A percentile compares a stretch with the other conserved stretches of the same genome.
phyloP scores from a whole-genome alignment of 1,139 yeast genomes.

The Blastobotrys elegans region DNA sequence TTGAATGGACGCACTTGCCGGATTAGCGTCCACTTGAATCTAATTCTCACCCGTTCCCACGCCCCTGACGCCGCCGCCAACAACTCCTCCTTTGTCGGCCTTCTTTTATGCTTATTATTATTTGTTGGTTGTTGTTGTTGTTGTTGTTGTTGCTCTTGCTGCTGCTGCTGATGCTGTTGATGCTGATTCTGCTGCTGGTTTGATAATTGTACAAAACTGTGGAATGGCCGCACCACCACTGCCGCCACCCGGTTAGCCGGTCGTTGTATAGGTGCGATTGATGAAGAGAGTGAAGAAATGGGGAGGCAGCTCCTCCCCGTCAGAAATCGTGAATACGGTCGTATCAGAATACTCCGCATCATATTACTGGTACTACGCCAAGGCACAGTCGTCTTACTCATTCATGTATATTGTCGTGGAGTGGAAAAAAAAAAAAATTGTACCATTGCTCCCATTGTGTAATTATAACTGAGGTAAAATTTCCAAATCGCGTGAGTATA shows the following conservation, averaged over 20 bases:
- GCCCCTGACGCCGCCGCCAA: conserved; percentile 48
- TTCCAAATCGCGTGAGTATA: too few relatives aligned
- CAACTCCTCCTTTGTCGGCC: conserved; percentile 44
- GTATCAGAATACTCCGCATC: too few relatives aligned
- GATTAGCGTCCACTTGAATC: conserved; percentile 67
- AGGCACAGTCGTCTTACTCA: too few relatives aligned
- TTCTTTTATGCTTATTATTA: conserved; percentile 17
- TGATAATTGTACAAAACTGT: background rate
- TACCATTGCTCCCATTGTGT: too few relatives aligned
- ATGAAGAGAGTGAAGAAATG: background rate
- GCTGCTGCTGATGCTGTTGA: too few relatives aligned
- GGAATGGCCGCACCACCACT: conserved; percentile 1
- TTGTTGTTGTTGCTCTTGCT: background rate
- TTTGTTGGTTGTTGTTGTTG: background rate
- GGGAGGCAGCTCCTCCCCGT: too few relatives aligned
- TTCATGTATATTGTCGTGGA: too few relatives aligned
- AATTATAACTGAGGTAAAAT: too few relatives aligned
- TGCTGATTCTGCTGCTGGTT: background rate
- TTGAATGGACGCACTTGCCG: conserved; percentile 67
- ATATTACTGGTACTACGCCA: too few relatives aligned
- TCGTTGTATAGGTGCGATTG: background rate
- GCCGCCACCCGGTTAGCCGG: background rate
- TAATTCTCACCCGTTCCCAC: conserved; percentile 48
- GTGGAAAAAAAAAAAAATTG: too few relatives aligned
- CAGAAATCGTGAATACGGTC: too few relatives aligned